Evolutionary conservation across 2,329 filamentous ascomycete species (phyloP).

Genomic region (Beauveria medogensis): DNA sequence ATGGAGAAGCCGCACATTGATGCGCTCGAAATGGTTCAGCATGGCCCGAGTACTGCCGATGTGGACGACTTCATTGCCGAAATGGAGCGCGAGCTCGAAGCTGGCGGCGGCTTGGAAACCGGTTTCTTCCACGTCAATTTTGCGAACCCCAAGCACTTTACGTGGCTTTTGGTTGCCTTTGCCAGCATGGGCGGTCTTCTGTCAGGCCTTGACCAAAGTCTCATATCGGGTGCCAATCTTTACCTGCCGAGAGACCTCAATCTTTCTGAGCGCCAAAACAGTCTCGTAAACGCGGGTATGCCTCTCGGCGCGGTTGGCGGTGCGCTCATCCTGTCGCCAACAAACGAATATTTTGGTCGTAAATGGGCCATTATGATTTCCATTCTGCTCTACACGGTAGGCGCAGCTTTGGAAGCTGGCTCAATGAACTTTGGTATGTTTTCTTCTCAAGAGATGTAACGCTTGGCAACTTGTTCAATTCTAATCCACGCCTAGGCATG

Average conservation of each 20-base stretch:
- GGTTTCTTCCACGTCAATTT: conserved; percentile 49
- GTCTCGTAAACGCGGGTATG: conserved; percentile 62
- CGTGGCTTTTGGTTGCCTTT: conserved; percentile 59
- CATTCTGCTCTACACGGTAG: conserved; percentile 61
- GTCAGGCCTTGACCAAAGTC: conserved; percentile 63
- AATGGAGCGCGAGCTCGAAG: conserved; percentile 34
- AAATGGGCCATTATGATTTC: conserved; percentile 63
- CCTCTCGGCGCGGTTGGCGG: conserved; percentile 64
- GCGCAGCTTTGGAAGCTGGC: conserved; percentile 60
- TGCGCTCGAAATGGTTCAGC: conserved; percentile 28
- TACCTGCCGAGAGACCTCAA: conserved; percentile 53
- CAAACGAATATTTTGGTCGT: conserved; percentile 60
- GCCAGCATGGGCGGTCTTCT: conserved; percentile 69
- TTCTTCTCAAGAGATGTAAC: background rate
- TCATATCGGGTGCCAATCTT: conserved; percentile 64
- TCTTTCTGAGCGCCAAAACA: conserved; percentile 49
- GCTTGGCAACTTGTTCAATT: background rate
- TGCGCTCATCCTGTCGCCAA: conserved; percentile 57
- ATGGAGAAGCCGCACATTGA: conserved; percentile 23
- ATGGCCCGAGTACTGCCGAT: conserved; percentile 22
- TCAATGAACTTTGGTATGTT: conserved; percentile 51
- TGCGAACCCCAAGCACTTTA: conserved; percentile 55
- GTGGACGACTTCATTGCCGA: conserved; percentile 32
- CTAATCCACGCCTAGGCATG: conserved; percentile 38
- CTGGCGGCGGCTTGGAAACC: conserved; percentile 22